These are phyloP conservation scores for Populus hybrid DNA, from an alignment of 441 rosid genomes.

Conservation along the genomic window DNA sequence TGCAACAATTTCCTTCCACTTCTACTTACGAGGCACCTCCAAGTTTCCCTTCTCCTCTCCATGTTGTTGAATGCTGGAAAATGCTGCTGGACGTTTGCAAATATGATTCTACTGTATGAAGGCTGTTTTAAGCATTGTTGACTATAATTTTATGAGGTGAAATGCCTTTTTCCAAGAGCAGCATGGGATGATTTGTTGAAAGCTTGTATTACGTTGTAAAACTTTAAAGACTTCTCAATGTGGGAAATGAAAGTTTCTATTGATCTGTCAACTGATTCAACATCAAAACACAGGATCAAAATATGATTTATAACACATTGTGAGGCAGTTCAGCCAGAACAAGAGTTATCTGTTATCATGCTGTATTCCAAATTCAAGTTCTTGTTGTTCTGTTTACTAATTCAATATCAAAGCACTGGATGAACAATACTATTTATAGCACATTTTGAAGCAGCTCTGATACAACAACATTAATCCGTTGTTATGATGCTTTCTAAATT, in stretches of 20 bases:
- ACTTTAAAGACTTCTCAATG: neutral
- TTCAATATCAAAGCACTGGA: neutral
- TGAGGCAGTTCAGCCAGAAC: neutral
- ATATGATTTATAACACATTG: neutral
- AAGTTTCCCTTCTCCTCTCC: neutral
- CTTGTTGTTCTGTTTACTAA: neutral
- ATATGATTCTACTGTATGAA: neutral
- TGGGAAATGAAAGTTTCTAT: neutral
- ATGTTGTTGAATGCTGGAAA: too few relatives aligned
- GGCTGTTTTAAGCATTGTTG: neutral
- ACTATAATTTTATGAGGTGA: neutral
- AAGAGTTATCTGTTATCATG: neutral
- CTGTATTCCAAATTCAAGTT: neutral
- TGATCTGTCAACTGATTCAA: neutral
- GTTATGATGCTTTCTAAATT: neutral
- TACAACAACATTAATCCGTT: neutral
- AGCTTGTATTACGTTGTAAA: neutral
- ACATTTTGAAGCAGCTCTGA: neutral
- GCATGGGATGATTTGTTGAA: neutral
- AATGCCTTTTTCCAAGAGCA: neutral
- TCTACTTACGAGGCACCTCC: neutral
- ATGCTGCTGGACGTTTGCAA: neutral
- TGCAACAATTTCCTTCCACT: neutral
- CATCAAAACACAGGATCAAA: neutral
- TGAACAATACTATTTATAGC: neutral